Evolutionary conservation across 805 yeast genomes (phyloP), one percentile per base, ranked within the genome.

Genomic region (Lachancea meyersii): DNA sequence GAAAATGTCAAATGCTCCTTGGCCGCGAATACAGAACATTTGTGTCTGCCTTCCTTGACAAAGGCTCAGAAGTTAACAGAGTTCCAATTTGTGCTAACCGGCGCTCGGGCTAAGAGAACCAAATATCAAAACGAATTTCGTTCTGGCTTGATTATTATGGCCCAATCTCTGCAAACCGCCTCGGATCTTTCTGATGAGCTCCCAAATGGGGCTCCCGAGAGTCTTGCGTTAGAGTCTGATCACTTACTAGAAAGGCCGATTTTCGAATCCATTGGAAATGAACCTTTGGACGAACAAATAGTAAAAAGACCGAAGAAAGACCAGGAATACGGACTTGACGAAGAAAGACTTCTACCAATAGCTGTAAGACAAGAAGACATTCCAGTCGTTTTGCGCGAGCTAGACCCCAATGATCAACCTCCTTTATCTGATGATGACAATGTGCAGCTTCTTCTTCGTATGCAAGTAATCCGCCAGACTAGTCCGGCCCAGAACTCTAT

Each of bases 341-440:
- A 65, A 2, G 65, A 68, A 9, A 71, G 68, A 47, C 54, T 84
- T 16, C 63, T 85, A 23, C 93, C 91, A 1, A 69, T 81, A 18
- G 83, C 84, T 1, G 47, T 75, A 27, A 72, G 72, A 44, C 80
- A 73, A 48, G 81, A 76, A n/a, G 70, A 72, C 43, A 82, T 85
- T 40, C 91, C 94, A 2, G 57, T 54, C 8, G 65, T 59, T 1
- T 65, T 85, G 38, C 67, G 64, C 40, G 54, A 52, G 1, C 48
- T 86, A 18, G 94, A 91, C 57, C 94, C 96, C 23, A 91, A 89
- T 56, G 61, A 75, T 23, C 97, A 86, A 58, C 95, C 96, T 5
- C 64, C 71, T 1, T 70, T 91, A 35, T 68, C 79, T 2, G 81
- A 79, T 51, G 64, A 80, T 39, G 97, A 93, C 58, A 71, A 72